Percentiles rank a stretch among this genome's conserved stretches.
phyloP scores from a whole-genome alignment of 192 early-diverging fungal genomes.

The Spizellomyces sp. region DNA sequence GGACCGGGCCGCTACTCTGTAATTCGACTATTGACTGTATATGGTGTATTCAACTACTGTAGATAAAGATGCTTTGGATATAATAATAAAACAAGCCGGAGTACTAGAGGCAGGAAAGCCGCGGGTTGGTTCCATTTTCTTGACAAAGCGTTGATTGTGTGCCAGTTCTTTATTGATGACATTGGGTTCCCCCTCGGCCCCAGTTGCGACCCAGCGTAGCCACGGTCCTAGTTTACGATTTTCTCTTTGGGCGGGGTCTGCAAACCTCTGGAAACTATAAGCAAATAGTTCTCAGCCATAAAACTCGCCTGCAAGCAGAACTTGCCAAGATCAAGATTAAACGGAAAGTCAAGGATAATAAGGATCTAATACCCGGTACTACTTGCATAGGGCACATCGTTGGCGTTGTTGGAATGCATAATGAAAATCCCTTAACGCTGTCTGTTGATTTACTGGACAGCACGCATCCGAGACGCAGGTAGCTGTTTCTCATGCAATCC shows the following conservation, averaged over 20 bases:
- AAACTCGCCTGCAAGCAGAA: constrained; percentile 69
- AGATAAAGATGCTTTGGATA: constrained; percentile 40
- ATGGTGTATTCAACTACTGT: neutral
- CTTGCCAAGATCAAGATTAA: constrained; percentile 80
- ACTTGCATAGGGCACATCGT: constrained; percentile 28
- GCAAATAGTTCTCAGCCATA: constrained; percentile 65
- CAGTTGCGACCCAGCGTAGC: constrained; percentile 38
- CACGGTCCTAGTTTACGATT: constrained; percentile 81
- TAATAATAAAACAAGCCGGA: constrained; percentile 28
- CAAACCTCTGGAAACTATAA: constrained; percentile 62
- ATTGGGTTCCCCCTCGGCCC: too few species aligned
- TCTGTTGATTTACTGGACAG: constrained; percentile 16
- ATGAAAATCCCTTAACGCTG: neutral
- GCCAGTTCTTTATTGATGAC: neutral
- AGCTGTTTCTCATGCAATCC: neutral
- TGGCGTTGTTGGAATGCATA: neutral
- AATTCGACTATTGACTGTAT: too few species aligned
- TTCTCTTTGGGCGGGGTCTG: constrained; percentile 76
- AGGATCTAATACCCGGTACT: constrained; percentile 70
- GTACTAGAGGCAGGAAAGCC: neutral
- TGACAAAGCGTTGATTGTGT: neutral
- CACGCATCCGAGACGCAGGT: neutral
- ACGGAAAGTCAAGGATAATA: constrained; percentile 61
- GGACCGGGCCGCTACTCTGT: too few species aligned
- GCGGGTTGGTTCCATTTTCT: neutral